Evolutionary conservation across 2,329 filamentous ascomycete genomes (phyloP), one percentile per base, ranked within the genome.

Genomic region (Phaeosphaeria sp.): DNA sequence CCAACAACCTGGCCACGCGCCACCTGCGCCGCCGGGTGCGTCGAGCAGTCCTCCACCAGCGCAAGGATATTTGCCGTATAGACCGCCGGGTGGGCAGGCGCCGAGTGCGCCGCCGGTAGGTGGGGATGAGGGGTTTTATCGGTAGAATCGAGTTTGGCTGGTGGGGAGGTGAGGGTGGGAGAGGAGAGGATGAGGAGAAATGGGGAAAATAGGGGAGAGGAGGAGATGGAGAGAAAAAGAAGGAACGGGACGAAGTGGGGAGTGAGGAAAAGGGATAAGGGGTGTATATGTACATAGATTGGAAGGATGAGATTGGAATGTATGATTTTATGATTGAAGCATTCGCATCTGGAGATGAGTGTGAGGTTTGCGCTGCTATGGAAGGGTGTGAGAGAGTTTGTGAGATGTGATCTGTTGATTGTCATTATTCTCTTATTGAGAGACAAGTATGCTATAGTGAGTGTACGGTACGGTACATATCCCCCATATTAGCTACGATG

Each of bases 41-140:
- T 54, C 61, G 22, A 76, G 69, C 15, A 36, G 30, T 49, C 68
- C 72, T 0, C 72, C 71, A 25, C 62, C 59, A 30, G 30, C 56
- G 39, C 68, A 72, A 45, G 58, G 51, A 0, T 76, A 77, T 57
- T 30, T 76, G 9, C 63, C 74, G 25, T 76, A 76, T 57, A 58
- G 76, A 7, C 78, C 78, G n/a, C 66, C 61, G 24, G 66, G 30
- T 7, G 30, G 69, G 11, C 64, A 72, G 52, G 73, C 66, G 15
- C 68, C 69, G 21, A 71, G 69, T 52, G 71, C 71, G 7, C 70
- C 70, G 1, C 64, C 64, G 0, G 72, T 71, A 0, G 73, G 67
- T 3, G 74, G 68, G 17, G 75, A 77, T 20, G 75, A 75, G 27
- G 69, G 69, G 0, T 74, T 71, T 46, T 74, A 74, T 36, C 56